These are phyloP conservation scores for Davidsoniella neocaledoniae DNA, from an alignment of 2,329 filamentous ascomycete genomes.

Conservation along the genomic window DNA sequence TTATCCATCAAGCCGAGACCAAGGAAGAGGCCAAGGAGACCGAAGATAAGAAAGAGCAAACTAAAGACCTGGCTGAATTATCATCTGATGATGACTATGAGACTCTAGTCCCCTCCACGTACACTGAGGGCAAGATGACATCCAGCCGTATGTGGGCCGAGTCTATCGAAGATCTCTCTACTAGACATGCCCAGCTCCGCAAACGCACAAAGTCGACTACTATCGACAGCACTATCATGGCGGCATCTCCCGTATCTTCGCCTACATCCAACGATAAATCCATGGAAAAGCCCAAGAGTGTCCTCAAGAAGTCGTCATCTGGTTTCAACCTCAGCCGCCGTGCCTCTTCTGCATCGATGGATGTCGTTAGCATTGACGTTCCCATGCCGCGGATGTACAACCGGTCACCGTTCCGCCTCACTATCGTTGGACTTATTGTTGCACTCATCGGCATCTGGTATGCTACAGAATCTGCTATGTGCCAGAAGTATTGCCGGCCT, in stretches of 20 bases:
- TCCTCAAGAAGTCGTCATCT: slow-evolving; percentile 8
- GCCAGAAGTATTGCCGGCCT: slow-evolving; percentile 36
- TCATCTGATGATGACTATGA: slow-evolving; percentile 4
- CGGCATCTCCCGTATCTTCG: too few species aligned
- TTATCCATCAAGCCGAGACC: background rate
- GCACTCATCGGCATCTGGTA: slow-evolving; percentile 35
- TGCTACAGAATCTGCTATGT: slow-evolving; percentile 35
- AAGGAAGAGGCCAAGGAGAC: background rate
- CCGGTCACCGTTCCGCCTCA: slow-evolving; percentile 29
- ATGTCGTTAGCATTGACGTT: slow-evolving; percentile 23
- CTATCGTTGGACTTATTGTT: slow-evolving; percentile 29
- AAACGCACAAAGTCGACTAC: background rate
- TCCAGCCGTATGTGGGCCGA: slow-evolving; percentile 6
- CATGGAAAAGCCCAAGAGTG: background rate
- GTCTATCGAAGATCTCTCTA: slow-evolving; percentile 1
- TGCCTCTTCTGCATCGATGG: slow-evolving; percentile 6
- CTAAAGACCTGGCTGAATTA: background rate
- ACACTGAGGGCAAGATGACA: slow-evolving; percentile 5
- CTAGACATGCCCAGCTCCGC: slow-evolving; percentile 7
- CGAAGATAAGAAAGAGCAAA: background rate
- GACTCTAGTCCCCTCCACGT: slow-evolving; percentile 8
- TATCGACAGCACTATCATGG: background rate
- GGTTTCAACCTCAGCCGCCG: slow-evolving; percentile 3
- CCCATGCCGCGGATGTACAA: slow-evolving; percentile 32
- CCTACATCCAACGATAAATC: background rate